Base-by-base conservation (phyloP, 345 rosid genomes). In the Aquilaria malaccensis region DNA sequence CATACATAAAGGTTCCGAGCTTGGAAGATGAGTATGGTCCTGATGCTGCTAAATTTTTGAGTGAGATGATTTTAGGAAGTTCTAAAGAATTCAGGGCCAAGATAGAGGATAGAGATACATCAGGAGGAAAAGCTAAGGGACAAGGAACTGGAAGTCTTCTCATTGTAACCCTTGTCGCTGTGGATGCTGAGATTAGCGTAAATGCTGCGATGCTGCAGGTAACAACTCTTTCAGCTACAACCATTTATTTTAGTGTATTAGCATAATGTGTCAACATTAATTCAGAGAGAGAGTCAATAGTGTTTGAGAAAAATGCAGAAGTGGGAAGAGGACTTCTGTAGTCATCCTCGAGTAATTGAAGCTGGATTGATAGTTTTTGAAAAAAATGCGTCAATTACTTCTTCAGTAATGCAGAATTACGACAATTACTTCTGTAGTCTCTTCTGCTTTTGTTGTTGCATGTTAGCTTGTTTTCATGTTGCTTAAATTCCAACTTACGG, bases 151-250 rank as follows among this genome's bases (percentile, higher is more conserved):
- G 99, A 43, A 76, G 89, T 1, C 65, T 82, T 59, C 80, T 86
- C 2, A 61, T 65, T 29, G 96, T 88, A 4, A 91, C 99, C 11
- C 84, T 95, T 43, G 77, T 80, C 10, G 85, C 88, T 29, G 83
- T 78, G 10, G 91, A 88, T 45, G 80, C 91, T 15, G 99, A 95
- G 61, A 74, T 82, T 41, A 88, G 95, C 64, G 66, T 95, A 67
- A 95, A 95, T 70, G 93, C 95, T 9, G 82, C 88, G 47, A 73
- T 94, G 93, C 77, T 90, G 61, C 85, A 90, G 99, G 99, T 94
- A 66, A 9, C 75, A 43, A 15, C 30, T 6, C 9, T 94, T 66
- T 10, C 75, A 43, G n/a, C 22, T 6, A 9, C 59, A 46, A 6
- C 60, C 31, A 9, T 29, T 56, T 50, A 47, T 54, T 31, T 47